Conservation (phyloP, 108 stramenopile species). For the Discostella stelligeroides region DNA sequence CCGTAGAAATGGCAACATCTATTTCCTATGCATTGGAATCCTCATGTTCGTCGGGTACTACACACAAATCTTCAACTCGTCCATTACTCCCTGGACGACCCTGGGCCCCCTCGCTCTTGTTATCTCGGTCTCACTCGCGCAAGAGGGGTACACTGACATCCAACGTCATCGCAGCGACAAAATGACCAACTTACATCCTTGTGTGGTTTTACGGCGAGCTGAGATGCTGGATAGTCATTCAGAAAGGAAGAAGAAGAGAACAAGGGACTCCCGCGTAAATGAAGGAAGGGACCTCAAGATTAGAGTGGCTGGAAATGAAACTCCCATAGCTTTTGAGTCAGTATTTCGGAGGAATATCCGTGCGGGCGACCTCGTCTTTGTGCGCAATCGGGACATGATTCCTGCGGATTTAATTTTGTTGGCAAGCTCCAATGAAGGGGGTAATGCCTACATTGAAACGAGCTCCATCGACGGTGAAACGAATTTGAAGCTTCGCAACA, state of each 20-base stretch:
- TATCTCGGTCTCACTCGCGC: slow-evolving; percentile 82
- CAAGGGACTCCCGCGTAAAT: slow-evolving; percentile 29
- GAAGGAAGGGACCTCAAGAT: slow-evolving; percentile 64
- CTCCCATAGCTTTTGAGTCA: slow-evolving; percentile 67
- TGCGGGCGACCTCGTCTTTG: slow-evolving; percentile 90
- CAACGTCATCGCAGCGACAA: slow-evolving; percentile 87
- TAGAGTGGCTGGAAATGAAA: slow-evolving; percentile 33
- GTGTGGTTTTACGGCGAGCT: slow-evolving; percentile 60
- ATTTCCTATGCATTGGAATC: slow-evolving; percentile 91
- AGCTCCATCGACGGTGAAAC: slow-evolving; percentile 98
- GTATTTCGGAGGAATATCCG: slow-evolving; percentile 77
- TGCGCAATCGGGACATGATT: slow-evolving; percentile 90
- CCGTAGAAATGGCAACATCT: slow-evolving; percentile 92
- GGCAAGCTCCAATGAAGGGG: slow-evolving; percentile 81
- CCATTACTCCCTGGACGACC: slow-evolving; percentile 93
- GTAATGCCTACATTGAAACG: slow-evolving; percentile 93
- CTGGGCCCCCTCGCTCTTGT: slow-evolving; percentile 90
- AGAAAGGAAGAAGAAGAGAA: slow-evolving; percentile 41
- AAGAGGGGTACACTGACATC: slow-evolving; percentile 92
- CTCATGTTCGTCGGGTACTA: slow-evolving; percentile 94
- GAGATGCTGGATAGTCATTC: slow-evolving; percentile 48
- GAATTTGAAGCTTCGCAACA: slow-evolving; percentile 89
- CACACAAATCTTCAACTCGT: slow-evolving; percentile 78
- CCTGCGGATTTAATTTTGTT: slow-evolving; percentile 95
- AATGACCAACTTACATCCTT: slow-evolving; percentile 75